phyloP scores from a whole-genome alignment of 2,329 filamentous ascomycete genomes.

The Boeremia exigua region DNA sequence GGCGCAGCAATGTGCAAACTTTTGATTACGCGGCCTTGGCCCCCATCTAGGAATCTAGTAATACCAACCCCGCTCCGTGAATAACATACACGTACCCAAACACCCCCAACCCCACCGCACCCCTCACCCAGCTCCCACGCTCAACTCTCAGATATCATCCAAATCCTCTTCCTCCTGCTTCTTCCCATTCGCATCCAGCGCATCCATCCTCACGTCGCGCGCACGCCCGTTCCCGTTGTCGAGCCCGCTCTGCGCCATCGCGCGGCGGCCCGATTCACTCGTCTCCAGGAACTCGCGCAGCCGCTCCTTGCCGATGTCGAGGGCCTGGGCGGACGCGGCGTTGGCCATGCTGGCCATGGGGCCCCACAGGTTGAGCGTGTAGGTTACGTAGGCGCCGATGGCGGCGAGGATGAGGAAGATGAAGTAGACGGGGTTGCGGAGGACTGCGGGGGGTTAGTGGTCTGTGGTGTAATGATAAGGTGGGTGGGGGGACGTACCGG shows the following conservation, averaged over 20 bases:
- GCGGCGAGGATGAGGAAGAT: constrained; percentile 80
- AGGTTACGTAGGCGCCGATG: constrained; percentile 84
- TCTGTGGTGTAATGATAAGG: no score
- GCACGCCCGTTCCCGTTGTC: constrained; percentile 18
- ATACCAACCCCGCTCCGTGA: background rate
- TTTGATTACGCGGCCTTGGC: background rate
- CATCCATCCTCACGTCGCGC: constrained; percentile 46
- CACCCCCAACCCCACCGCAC: background rate
- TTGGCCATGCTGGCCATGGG: constrained; percentile 96
- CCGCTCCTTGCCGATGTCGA: constrained; percentile 91
- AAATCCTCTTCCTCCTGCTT: constrained; percentile 43
- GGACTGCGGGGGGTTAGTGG: constrained; percentile 65
- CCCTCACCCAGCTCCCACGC: background rate
- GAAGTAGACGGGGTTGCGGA: constrained; percentile 93
- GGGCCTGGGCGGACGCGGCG: constrained; percentile 81
- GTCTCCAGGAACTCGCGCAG: constrained; percentile 88
- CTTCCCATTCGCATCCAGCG: constrained; percentile 52
- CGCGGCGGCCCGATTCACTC: constrained; percentile 83
- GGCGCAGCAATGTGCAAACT: no score
- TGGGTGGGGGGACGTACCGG: constrained; percentile 67
- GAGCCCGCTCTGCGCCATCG: constrained; percentile 69
- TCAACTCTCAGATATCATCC: constrained; percentile 42
- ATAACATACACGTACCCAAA: constrained; percentile 11
- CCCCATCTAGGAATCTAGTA: constrained; percentile 10
- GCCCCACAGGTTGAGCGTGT: constrained; percentile 92